phyloP scores from a whole-genome alignment of 805 yeast species.

The Saturnispora besseyi region DNA sequence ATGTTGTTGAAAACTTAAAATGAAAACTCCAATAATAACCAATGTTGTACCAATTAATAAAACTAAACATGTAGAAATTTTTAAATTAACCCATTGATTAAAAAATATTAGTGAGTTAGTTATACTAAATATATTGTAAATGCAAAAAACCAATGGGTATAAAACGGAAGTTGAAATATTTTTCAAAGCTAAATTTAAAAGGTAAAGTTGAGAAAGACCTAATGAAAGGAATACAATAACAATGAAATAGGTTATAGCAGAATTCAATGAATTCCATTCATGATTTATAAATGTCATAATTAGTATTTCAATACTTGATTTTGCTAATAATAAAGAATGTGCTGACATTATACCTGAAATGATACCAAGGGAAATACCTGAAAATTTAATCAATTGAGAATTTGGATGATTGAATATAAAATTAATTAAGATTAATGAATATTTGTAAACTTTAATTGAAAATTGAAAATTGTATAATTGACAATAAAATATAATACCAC shows the following conservation, averaged over 20 bases:
- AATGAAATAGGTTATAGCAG: conserved; percentile 40
- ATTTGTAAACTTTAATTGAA: conserved; percentile 11
- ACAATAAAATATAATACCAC: neutral
- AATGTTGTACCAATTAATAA: conserved; percentile 39
- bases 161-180: conserved; percentile 65
- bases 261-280: conserved; percentile 25
- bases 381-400: conserved; percentile 22
- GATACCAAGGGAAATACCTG: conserved; percentile 59
- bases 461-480: neutral
- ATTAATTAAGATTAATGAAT: neutral
- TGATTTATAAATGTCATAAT: conserved; percentile 34
- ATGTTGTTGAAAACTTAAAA: conserved; percentile 45
- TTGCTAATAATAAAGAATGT: conserved; percentile 79
- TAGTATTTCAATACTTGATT: conserved; percentile 65
- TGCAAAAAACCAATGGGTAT: conserved; percentile 79
- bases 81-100: conserved; percentile 38
- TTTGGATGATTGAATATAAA: neutral
- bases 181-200: conserved; percentile 65
- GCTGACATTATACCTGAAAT: conserved; percentile 75
- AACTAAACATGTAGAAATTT: conserved; percentile 28
- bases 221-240: conserved; percentile 47
- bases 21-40: conserved; percentile 59
- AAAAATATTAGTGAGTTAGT: conserved; percentile 56
- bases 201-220: conserved; percentile 62
- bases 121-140: conserved; percentile 64